Base-by-base conservation (phyloP, 2,329 filamentous ascomycete species). In the Scopulariopsis brevicaulis region DNA sequence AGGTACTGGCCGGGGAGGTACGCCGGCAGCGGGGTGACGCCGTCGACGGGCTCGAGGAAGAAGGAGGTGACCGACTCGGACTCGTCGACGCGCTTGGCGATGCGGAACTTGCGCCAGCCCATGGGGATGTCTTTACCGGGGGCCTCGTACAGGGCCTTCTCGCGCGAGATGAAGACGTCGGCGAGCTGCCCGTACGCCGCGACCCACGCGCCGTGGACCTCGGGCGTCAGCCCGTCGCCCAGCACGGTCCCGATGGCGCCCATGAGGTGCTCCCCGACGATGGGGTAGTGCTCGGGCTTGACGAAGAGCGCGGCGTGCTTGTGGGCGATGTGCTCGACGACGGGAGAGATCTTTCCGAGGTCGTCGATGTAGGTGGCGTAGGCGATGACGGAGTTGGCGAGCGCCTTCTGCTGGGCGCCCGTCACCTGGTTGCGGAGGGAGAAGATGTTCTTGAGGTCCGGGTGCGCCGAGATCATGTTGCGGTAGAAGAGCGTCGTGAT, bases 271-370 rank as follows among this genome's bases (percentile, higher is more conserved):
- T 81, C 77, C 50, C 85, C 88, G 1, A 92, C 87, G 35, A 90
- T 79, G 56, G 76, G 71, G 67, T 92, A 92, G 57, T 90, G 84
- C 24, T 84, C 85, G 0, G 87, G 77, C 62, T 76, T 73, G 65
- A 92, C 80, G 66, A 81, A 82, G n/a, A 92, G 77, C 1, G 82
- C 86, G 25, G 79, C 86, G 66, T 92, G 88, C 73, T 90, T 91
- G 65, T 90, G 82, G 59, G 84, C 85, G 62, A 93, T 90, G 64
- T 85, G 80, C 69, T 89, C 84, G 15, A 82, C 74, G 37, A 73
- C 73, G 35, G 79, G 75, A 14, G 68, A 68, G 4, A 91, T 75
- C 22, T 74, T 79, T 53, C 77, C 79, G 0, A 89, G 77, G 66
- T 90, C 78, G 69, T 90, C 86, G 65, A 92, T 86, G 69, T 90